Evolutionary conservation across 2,329 filamentous ascomycete species (phyloP).

Genomic region (Byssothecium circinans): DNA sequence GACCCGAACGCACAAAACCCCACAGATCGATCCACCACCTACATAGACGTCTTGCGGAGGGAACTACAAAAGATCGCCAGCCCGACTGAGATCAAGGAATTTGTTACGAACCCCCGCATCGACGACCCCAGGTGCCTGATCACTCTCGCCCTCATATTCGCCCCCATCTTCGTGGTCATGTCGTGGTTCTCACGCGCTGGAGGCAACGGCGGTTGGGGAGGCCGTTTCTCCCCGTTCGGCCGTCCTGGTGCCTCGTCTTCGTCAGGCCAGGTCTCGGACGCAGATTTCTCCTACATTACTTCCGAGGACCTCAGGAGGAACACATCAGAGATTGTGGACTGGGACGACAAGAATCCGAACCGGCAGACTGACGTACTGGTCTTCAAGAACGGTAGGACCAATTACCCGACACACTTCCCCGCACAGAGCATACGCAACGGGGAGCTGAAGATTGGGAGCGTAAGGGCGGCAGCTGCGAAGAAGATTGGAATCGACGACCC

Average conservation of each 20-base stretch:
- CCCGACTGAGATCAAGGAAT: constrained; percentile 24
- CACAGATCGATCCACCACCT: constrained; percentile 12
- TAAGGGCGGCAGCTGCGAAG: constrained; percentile 67
- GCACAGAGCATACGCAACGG: constrained; percentile 75
- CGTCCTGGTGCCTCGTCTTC: constrained; percentile 43
- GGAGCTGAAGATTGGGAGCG: constrained; percentile 66
- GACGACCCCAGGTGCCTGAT: constrained; percentile 38
- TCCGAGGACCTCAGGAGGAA: constrained; percentile 65
- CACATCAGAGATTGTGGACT: constrained; percentile 43
- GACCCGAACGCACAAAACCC: constrained; percentile 11
- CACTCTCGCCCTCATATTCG: constrained; percentile 39
- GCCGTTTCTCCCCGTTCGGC: constrained; percentile 54
- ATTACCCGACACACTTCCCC: constrained; percentile 72
- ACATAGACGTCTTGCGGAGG: constrained; percentile 25
- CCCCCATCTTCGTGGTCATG: constrained; percentile 47
- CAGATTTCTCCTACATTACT: constrained; percentile 83
- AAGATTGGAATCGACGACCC: constrained; percentile 64
- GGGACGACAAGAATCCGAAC: constrained; percentile 44
- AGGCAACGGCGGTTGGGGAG: constrained; percentile 40
- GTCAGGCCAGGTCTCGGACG: constrained; percentile 66
- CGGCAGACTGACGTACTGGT: constrained; percentile 70
- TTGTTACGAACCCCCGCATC: constrained; percentile 34
- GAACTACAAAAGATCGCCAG: constrained; percentile 16
- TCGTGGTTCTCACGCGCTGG: constrained; percentile 52
- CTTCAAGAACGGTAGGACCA: constrained; percentile 67